Evolutionary conservation across 495 filamentous ascomycete species (phyloP).

Genomic region (Penicillium roqueforti): DNA sequence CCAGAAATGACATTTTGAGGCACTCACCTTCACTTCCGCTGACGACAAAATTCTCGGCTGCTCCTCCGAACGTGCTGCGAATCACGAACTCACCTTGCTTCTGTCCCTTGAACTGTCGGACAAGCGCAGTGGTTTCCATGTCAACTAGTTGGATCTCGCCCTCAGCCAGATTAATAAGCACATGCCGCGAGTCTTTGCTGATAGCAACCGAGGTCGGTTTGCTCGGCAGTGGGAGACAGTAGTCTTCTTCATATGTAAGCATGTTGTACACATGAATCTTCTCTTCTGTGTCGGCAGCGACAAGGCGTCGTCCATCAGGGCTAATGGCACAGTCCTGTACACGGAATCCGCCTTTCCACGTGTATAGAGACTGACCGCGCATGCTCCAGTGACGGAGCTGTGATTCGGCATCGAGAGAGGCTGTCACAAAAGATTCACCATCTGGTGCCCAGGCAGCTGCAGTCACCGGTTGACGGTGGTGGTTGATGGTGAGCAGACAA

Average conservation of each 20-base stretch:
- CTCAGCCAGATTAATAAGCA: slow-evolving; percentile 78
- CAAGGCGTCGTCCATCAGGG: slow-evolving; percentile 69
- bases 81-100: slow-evolving; percentile 71
- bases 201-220: slow-evolving; percentile 75
- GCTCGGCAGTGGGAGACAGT: slow-evolving; percentile 61
- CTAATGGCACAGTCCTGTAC: slow-evolving; percentile 83
- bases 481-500: slow-evolving; percentile 57
- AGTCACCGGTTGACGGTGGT: slow-evolving; percentile 76
- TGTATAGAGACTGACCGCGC: slow-evolving; percentile 52
- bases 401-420: slow-evolving; percentile 63
- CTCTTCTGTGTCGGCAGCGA: slow-evolving; percentile 67
- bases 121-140: slow-evolving; percentile 65
- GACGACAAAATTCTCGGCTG: slow-evolving; percentile 83
- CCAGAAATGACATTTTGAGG: neutral
- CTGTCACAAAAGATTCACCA: slow-evolving; percentile 73
- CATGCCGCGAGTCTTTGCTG: slow-evolving; percentile 68
- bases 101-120: slow-evolving; percentile 70
- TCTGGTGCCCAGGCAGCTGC: slow-evolving; percentile 82
- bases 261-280: slow-evolving; percentile 83
- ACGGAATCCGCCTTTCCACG: slow-evolving; percentile 65
- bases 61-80: slow-evolving; percentile 78
- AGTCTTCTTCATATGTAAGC: slow-evolving; percentile 63
- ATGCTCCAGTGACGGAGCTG: slow-evolving; percentile 65
- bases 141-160: slow-evolving; percentile 73
- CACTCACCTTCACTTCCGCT: slow-evolving; percentile 83